Conservation (phyloP, 2,329 filamentous ascomycete species). For the Chaetomium olivaceum region DNA sequence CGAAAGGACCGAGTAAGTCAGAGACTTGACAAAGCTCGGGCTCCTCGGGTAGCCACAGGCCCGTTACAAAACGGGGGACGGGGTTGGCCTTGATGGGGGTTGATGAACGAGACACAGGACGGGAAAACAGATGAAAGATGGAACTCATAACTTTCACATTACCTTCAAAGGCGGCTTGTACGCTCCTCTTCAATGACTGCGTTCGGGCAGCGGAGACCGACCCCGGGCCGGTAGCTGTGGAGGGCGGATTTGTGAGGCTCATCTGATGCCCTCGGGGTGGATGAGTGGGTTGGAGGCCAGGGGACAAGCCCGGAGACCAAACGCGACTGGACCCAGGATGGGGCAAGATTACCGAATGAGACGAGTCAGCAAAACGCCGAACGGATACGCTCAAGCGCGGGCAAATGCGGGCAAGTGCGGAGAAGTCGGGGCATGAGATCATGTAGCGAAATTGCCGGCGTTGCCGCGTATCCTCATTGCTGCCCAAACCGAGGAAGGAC, state of each 20-base stretch:
- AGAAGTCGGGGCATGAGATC: conserved; percentile 7
- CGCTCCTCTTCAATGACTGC: conserved; percentile 57
- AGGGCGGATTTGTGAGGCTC: conserved; percentile 57
- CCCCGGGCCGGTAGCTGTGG: conserved; percentile 51
- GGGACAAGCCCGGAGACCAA: conserved; percentile 16
- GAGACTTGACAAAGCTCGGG: conserved; percentile 15
- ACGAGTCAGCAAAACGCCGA: conserved; percentile 18
- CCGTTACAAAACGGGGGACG: background rate
- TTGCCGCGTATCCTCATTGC: background rate
- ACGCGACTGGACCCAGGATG: conserved; percentile 7
- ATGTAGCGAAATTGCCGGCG: conserved; percentile 15
- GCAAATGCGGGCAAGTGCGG: conserved; percentile 11
- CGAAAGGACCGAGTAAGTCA: background rate
- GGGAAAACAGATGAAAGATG: conserved; percentile 23
- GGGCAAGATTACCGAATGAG: conserved; percentile 21
- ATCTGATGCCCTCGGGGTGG: conserved; percentile 38
- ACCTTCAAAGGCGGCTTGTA: conserved; percentile 64
- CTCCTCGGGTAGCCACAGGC: conserved; percentile 22
- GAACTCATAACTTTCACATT: conserved; percentile 35
- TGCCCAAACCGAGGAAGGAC: conserved; percentile 5
- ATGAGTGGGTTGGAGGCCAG: background rate
- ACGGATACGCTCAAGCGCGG: conserved; percentile 9
- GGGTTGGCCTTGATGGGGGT: background rate
- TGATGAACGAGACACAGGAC: conserved; percentile 19
- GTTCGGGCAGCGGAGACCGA: conserved; percentile 47